Percentiles rank a stretch among this genome's conserved stretches.
These are phyloP conservation scores for Fusarium metavorans DNA, from an alignment of 2,329 filamentous ascomycete genomes.

Conservation along the genomic window DNA sequence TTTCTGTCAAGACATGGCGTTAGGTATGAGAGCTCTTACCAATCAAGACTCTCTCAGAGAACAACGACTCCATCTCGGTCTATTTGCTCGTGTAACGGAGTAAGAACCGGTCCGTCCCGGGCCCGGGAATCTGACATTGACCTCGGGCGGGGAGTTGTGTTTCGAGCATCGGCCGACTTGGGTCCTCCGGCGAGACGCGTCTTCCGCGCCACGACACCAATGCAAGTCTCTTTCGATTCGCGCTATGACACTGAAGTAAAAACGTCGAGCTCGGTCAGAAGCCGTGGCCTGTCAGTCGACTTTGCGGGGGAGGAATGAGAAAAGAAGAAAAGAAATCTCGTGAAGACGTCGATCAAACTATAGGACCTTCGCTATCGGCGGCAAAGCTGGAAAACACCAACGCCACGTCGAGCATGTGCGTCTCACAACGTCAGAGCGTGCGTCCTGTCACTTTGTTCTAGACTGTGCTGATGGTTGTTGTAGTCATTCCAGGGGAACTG, in stretches of 20 bases:
- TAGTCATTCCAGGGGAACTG: background rate
- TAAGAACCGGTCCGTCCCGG: constrained; percentile 11
- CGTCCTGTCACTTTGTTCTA: background rate
- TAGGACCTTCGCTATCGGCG: constrained; percentile 6
- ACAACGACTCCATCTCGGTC: background rate
- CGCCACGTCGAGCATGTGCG: background rate
- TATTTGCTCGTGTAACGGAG: background rate
- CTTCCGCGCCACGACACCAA: background rate
- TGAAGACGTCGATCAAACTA: background rate
- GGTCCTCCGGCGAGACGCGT: background rate
- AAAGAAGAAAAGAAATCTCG: background rate
- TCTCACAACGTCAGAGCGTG: background rate
- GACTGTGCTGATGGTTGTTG: background rate
- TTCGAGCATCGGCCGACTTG: constrained; percentile 5
- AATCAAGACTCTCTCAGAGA: background rate
- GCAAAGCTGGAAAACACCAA: background rate
- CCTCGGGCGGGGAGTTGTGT: background rate
- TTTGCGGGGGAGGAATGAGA: constrained; percentile 10
- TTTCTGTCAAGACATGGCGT: background rate
- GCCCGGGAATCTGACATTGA: background rate
- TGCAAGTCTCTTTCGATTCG: constrained; percentile 4
- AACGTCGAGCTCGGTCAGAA: constrained; percentile 11
- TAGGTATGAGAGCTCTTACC: background rate
- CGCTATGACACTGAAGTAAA: background rate
- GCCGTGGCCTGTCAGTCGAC: background rate